These are phyloP conservation scores for Emiliania huxleyi DNA, from an alignment of 78 protist species.

Conservation along the genomic window DNA sequence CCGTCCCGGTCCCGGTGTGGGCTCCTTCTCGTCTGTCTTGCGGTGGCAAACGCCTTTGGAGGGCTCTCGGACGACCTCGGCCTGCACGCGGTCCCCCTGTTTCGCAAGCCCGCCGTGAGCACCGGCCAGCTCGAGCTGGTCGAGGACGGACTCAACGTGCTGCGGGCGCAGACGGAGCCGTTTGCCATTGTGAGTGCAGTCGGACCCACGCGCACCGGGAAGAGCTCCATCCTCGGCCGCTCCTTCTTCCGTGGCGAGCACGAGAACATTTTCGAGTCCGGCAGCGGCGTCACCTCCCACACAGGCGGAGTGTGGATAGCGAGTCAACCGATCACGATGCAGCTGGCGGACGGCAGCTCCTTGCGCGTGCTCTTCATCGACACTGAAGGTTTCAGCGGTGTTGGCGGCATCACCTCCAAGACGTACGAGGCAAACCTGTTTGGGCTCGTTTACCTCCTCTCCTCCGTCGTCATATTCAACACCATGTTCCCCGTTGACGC, in stretches of 20 bases:
- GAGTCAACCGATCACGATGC: too few species aligned
- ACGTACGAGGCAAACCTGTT: conserved; percentile 12
- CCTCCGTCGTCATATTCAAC: background rate
- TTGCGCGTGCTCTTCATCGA: background rate
- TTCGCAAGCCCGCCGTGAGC: background rate
- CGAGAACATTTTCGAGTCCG: background rate
- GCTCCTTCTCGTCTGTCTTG: too few species aligned
- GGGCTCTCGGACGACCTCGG: too few species aligned
- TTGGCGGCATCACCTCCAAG: background rate
- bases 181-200: background rate
- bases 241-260: too few species aligned
- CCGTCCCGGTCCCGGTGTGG: too few species aligned
- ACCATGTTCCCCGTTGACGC: background rate
- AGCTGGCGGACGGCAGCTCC: too few species aligned
- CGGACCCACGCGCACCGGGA: conserved; percentile 5
- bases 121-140: background rate
- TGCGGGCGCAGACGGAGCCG: background rate
- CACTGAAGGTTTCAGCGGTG: background rate
- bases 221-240: background rate
- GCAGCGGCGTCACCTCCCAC: background rate
- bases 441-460: background rate
- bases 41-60: too few species aligned
- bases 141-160: background rate
- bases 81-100: background rate
- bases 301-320: background rate